Percentiles rank a stretch among this genome's conserved stretches.
phyloP scores from a whole-genome alignment of 768 basidiomycete genomes.

The Boletus rufocinnamomeus region DNA sequence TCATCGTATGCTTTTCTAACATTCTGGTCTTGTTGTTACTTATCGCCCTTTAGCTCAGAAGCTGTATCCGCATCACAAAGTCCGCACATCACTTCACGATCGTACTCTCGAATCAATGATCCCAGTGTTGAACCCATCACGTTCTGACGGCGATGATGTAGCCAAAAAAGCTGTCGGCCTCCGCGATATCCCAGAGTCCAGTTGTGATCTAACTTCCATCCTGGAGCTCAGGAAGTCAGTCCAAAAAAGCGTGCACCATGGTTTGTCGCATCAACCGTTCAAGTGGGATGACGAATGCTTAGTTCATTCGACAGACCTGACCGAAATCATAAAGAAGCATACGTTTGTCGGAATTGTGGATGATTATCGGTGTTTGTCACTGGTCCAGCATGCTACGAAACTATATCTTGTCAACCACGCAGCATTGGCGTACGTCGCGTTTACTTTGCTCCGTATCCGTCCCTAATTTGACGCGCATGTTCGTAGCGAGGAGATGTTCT shows the following conservation, averaged over 20 bases:
- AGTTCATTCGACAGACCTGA: slow-evolving; percentile 54
- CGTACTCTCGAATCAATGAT: slow-evolving; percentile 97
- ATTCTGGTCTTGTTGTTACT: slow-evolving; percentile 1
- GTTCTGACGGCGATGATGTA: slow-evolving; percentile 32
- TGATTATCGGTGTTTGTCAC: slow-evolving; percentile 64
- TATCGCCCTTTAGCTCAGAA: slow-evolving; percentile 41
- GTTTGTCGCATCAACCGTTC: slow-evolving; percentile 44
- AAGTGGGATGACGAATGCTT: neutral
- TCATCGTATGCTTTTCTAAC: slow-evolving; percentile 23
- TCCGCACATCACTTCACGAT: slow-evolving; percentile 83
- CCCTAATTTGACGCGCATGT: neutral
- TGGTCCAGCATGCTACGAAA: slow-evolving; percentile 87
- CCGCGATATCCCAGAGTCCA: slow-evolving; percentile 69
- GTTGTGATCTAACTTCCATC: slow-evolving; percentile 78
- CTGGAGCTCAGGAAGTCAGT: slow-evolving; percentile 59
- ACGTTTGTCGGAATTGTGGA: slow-evolving; percentile 94
- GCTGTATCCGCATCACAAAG: slow-evolving; percentile 81
- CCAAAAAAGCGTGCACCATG: slow-evolving; percentile 62
- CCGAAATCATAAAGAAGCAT: slow-evolving; percentile 83
- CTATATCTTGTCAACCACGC: slow-evolving; percentile 89
- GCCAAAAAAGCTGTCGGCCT: slow-evolving; percentile 32
- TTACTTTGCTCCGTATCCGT: neutral
- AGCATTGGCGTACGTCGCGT: slow-evolving; percentile 67
- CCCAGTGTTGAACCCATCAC: slow-evolving; percentile 59
- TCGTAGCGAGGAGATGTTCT: slow-evolving; percentile 87